Base-by-base conservation (phyloP, 495 filamentous ascomycete genomes). In the Aspergillus ostianus region DNA sequence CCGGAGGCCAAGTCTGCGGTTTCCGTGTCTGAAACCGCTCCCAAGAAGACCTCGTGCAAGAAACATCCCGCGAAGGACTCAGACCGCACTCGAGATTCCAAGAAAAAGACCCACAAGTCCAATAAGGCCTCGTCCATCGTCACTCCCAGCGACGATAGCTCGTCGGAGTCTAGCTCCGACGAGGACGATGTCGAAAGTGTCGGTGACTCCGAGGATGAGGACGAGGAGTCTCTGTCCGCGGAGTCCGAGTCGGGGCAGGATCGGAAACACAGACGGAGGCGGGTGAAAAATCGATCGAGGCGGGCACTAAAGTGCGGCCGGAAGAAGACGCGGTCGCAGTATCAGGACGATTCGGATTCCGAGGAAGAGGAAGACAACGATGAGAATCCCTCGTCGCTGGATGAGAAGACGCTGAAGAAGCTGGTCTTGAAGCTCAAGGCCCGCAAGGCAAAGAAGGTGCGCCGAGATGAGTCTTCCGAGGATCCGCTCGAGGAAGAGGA, bases 401-500 rank as follows among this genome's bases (percentile, higher is more conserved):
- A 75, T 53, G 74, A 78, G 60, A 81, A 77, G 61, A 70, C 80
- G 29, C 59, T 75, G 18, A 77, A 77, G 61, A 80, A 80, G 59
- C 64, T 78, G 60, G 74, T 81, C 50, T 67, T 77, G n/a, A 82
- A 78, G 61, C 71, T 76, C 45, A 84, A 83, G 67, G 69, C 77
- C 15, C 80, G 73, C 47, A 73, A 76, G 55, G 69, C 71, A 21
- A 76, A 72, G 59, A 67, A 66, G 32, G 45, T 66, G 41, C 65
- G 67, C 44, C 67, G 67, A 29, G 63, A 70, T 15, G 66, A 74
- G 21, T 64, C 69, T 5, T 64, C 66, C 9, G 65, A 66, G 26
- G 72, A 67, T 20, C 62, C 64, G 36, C 51, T 64, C 18, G 68
- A 63, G 0, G 68, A 72, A n/a, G 61, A 61, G 21, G 63, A 65